These are phyloP conservation scores for Phoma sp. DNA, from an alignment of 2,329 filamentous ascomycete species.

Conservation along the genomic window DNA sequence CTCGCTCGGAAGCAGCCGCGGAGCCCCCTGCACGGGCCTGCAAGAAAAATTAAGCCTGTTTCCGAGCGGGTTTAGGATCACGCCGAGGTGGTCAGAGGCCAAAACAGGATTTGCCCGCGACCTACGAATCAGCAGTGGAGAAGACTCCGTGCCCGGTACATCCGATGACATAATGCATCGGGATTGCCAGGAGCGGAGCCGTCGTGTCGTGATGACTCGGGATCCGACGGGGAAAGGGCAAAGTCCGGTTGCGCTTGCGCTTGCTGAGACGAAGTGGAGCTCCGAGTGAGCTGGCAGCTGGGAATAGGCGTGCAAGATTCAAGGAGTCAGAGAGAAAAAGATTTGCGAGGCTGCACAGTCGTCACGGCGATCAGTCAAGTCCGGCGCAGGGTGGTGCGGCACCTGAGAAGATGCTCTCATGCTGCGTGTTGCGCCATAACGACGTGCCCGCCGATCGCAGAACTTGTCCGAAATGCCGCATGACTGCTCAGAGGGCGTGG, in stretches of 20 bases:
- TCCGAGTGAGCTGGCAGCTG: conserved; percentile 13
- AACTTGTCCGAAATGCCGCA: conserved; percentile 19
- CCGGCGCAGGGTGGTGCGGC: conserved; percentile 7
- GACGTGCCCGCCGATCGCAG: conserved; percentile 16
- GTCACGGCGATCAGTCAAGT: conserved; percentile 8
- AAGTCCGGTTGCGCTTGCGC: conserved; percentile 7
- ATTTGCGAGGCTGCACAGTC: conserved; percentile 14
- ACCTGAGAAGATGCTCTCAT: conserved; percentile 5
- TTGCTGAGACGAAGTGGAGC: conserved; percentile 16
- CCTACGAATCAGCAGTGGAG: conserved; percentile 21
- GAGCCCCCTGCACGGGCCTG: conserved; percentile 4
- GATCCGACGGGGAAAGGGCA: conserved; percentile 14
- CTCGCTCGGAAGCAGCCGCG: conserved; percentile 12
- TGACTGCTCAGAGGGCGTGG: conserved; percentile 29
- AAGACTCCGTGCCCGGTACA: conserved; percentile 12
- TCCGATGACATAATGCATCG: conserved; percentile 28
- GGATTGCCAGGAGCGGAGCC: conserved; percentile 17
- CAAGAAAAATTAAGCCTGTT: neutral
- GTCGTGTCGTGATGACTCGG: conserved; percentile 25
- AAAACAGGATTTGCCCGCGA: conserved; percentile 20
- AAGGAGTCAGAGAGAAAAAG: conserved; percentile 9
- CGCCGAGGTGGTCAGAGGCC: conserved; percentile 31
- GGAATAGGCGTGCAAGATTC: conserved; percentile 9
- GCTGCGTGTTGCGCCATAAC: conserved; percentile 30
- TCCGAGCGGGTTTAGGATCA: conserved; percentile 17